A percentile compares a stretch with the other conserved stretches of the same genome.
These are phyloP conservation scores for Xylaria digitata DNA, from an alignment of 2,329 filamentous ascomycete genomes.

Conservation along the genomic window DNA sequence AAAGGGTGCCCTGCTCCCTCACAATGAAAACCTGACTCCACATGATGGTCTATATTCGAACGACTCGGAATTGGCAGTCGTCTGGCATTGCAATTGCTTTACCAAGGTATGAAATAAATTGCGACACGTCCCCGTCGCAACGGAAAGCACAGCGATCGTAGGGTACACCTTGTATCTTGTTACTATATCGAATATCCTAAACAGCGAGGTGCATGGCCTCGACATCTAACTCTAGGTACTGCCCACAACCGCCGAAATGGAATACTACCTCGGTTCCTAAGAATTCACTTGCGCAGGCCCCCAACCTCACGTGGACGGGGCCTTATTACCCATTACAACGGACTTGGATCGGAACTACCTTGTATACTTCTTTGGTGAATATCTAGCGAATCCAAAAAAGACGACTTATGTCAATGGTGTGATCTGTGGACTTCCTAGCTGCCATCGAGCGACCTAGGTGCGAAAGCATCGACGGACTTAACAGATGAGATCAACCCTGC, in stretches of 20 bases:
- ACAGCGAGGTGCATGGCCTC: conserved; percentile 53
- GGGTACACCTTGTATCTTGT: conserved; percentile 61
- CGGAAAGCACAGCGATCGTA: conserved; percentile 57
- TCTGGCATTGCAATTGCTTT: conserved; percentile 63
- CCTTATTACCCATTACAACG: conserved; percentile 59
- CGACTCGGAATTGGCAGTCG: conserved; percentile 54
- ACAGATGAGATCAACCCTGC: conserved; percentile 57
- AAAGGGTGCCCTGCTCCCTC: conserved; percentile 53
- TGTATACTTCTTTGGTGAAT: conserved; percentile 61
- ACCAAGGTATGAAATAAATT: conserved; percentile 62
- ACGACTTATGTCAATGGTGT: conserved; percentile 45
- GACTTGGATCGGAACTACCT: conserved; percentile 65
- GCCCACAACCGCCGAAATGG: conserved; percentile 53
- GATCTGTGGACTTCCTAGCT: conserved; percentile 67
- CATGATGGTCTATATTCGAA: conserved; percentile 57
- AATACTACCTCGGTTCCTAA: conserved; percentile 52
- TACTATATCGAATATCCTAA: conserved; percentile 51
- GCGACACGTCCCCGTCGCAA: conserved; percentile 55
- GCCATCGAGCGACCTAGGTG: conserved; percentile 50
- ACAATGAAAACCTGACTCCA: conserved; percentile 60
- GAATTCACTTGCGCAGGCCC: conserved; percentile 56
- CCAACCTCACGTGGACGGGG: conserved; percentile 55
- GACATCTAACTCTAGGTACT: conserved; percentile 49
- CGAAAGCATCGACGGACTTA: conserved; percentile 39
- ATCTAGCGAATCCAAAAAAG: conserved; percentile 42